Conservation (phyloP, 192 early-diverging fungal genomes). For the Radiomyces spectabilis region DNA sequence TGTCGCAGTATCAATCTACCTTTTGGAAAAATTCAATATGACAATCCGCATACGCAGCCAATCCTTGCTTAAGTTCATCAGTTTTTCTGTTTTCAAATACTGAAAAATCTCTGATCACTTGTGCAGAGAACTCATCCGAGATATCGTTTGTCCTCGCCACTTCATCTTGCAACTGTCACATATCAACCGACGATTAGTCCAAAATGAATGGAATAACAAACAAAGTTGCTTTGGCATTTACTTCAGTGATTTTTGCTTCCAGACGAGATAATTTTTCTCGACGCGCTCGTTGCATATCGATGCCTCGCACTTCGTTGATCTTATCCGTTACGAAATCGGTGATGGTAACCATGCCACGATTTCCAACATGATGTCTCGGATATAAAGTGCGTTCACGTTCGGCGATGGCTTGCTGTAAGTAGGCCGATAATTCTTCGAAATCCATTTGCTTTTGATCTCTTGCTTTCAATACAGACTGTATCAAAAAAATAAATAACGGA, state of each 20-base stretch:
- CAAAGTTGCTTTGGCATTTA: slow-evolving; percentile 23
- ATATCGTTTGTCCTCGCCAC: too few relatives aligned
- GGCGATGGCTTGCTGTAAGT: slow-evolving; percentile 57
- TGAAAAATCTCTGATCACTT: too few relatives aligned
- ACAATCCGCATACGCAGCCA: too few relatives aligned
- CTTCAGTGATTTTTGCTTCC: slow-evolving; percentile 62
- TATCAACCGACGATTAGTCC: too few relatives aligned
- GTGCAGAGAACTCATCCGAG: too few relatives aligned
- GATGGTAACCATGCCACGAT: slow-evolving; percentile 37
- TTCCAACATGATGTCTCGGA: slow-evolving; percentile 52
- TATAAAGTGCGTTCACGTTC: slow-evolving; percentile 69
- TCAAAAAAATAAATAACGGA: slow-evolving; percentile 4
- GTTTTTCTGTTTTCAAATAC: too few relatives aligned
- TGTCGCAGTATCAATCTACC: too few relatives aligned
- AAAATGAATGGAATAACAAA: too few relatives aligned
- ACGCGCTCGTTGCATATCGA: slow-evolving; percentile 74
- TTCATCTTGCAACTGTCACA: too few relatives aligned
- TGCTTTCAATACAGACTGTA: slow-evolving; percentile 61
- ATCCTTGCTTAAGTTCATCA: too few relatives aligned
- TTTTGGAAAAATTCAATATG: too few relatives aligned
- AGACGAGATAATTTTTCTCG: slow-evolving; percentile 75
- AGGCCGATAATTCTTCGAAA: slow-evolving; percentile 80
- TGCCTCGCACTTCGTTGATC: slow-evolving; percentile 80
- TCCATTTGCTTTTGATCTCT: slow-evolving; percentile 97
- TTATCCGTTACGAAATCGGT: slow-evolving; percentile 82